Conservation (phyloP, 1,139 yeast genomes). For the Protomyces gravidus region DNA sequence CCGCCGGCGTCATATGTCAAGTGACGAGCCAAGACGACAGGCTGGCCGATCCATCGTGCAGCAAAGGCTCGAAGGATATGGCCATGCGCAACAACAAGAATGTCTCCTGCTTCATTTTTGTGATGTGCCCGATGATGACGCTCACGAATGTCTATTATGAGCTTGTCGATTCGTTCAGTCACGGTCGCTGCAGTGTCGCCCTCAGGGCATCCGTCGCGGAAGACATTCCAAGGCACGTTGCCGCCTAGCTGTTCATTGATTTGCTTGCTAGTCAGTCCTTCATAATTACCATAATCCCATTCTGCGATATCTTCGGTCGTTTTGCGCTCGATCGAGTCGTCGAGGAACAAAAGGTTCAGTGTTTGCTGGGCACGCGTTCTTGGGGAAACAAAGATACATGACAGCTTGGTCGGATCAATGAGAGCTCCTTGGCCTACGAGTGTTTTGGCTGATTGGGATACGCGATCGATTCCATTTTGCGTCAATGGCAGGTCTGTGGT, state of each 20-base stretch:
- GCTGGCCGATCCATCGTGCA: slow-evolving; percentile 72
- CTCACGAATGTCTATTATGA: slow-evolving; percentile 53
- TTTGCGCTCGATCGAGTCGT: slow-evolving; percentile 37
- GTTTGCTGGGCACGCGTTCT: slow-evolving; percentile 75
- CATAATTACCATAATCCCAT: slow-evolving; percentile 96
- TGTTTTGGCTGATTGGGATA: slow-evolving; percentile 65
- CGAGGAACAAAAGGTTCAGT: slow-evolving; percentile 42
- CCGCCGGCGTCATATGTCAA: slow-evolving; percentile 92
- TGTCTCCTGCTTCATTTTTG: slow-evolving; percentile 59
- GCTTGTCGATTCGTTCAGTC: slow-evolving; percentile 62
- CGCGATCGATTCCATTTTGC: slow-evolving; percentile 63
- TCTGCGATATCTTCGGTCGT: slow-evolving; percentile 66
- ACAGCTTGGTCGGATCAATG: slow-evolving; percentile 60
- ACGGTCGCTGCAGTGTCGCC: slow-evolving; percentile 72
- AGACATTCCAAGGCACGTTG: slow-evolving; percentile 65
- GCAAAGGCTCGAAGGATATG: slow-evolving; percentile 87
- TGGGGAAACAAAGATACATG: slow-evolving; percentile 71
- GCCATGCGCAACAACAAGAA: slow-evolving; percentile 85
- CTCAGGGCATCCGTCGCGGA: slow-evolving; percentile 89
- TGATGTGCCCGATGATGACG: slow-evolving; percentile 60
- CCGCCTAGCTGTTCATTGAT: slow-evolving; percentile 59
- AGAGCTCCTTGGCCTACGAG: slow-evolving; percentile 60
- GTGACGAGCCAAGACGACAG: slow-evolving; percentile 62
- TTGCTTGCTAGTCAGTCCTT: slow-evolving; percentile 70
- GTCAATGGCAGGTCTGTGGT: slow-evolving; percentile 56